Base-by-base conservation (phyloP, 108 stramenopile genomes). In the Skeletonema menzelii region DNA sequence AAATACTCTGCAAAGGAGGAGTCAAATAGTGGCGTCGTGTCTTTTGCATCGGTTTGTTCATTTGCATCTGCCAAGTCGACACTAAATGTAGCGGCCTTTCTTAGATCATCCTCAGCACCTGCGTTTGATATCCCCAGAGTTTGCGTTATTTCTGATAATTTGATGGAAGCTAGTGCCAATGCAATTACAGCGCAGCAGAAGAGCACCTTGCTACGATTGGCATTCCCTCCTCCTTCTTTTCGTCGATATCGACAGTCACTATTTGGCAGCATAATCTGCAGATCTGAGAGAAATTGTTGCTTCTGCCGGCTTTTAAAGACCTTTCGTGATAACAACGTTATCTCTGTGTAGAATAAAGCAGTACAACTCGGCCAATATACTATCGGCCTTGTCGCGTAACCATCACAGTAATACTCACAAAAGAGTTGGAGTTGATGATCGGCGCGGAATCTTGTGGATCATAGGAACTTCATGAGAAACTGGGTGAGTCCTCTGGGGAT, bases 1-100 rank as follows among this genome's bases (percentile, higher is more conserved):
- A 69, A 56, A 27, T 69, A 69, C 26, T 69, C 56, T 19, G 56
- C 56, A 31, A 69, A 69, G 56, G 67, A 69, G 22, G 67, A 27
- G 30, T 69, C 55, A 30, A 55, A 69, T 32, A 69, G 30, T 13
- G 67, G 67, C 28, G 44, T 44, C 15, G 15, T 42, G 15, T 42
- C 15, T 42, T n/a, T 15, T n/a, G 4, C 11, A 4, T n/a, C 15
- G 4, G 14, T 15, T 42, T 15, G 15, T n/a, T 42, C 38, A 30
- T 30, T 32, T n/a, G n/a, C n/a, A 42, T 42, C 14, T 15, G 15
- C n/a, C 40, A 42, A 15, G 40, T 42, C 5, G 40, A 42, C 15
- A n/a, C 15, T 42, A n/a, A 42, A 42, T 42, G 40, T 42, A 5
- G 14, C 40, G n/a, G 40, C 40, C 40, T 42, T 42, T 42, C 3